Percentiles rank a stretch among this genome's conserved stretches.
phyloP scores from a whole-genome alignment of 305 asterid species.

The Fraxinus greggii region DNA sequence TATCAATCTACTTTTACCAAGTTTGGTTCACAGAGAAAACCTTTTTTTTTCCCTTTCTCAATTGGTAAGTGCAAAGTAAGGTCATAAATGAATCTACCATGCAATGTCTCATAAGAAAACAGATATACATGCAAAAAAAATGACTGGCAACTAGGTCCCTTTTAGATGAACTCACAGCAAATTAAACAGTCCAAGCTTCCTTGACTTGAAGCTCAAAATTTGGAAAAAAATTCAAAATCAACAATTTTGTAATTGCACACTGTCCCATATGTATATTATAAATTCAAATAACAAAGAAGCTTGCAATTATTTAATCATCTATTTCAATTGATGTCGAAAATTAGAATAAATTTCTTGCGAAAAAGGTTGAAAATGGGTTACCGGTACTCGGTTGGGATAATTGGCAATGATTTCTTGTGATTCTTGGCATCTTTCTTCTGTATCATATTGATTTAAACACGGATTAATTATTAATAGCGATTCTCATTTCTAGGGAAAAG shows the following conservation, averaged over 20 bases:
- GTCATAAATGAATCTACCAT: background rate
- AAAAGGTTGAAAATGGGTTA: constrained; percentile 23
- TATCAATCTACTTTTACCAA: background rate
- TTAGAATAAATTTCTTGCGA: background rate
- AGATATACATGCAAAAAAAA: background rate
- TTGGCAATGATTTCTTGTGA: constrained; percentile 77
- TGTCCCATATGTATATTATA: background rate
- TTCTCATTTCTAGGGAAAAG: background rate
- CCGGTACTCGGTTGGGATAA: constrained; percentile 84
- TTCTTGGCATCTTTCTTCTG: constrained; percentile 69
- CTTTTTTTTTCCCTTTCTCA: background rate
- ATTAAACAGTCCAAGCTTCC: background rate
- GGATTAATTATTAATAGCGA: background rate
- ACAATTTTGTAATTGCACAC: background rate
- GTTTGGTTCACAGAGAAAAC: background rate
- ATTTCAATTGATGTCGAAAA: background rate
- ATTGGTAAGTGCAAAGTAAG: background rate
- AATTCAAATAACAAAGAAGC: background rate
- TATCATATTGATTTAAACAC: background rate
- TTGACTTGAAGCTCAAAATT: background rate
- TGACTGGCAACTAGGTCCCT: background rate
- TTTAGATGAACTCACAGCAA: background rate
- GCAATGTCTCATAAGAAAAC: background rate
- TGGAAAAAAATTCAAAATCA: background rate
- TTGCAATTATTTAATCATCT: background rate